phyloP scores from a whole-genome alignment of 306 rosid species.

The Betula pendula region DNA sequence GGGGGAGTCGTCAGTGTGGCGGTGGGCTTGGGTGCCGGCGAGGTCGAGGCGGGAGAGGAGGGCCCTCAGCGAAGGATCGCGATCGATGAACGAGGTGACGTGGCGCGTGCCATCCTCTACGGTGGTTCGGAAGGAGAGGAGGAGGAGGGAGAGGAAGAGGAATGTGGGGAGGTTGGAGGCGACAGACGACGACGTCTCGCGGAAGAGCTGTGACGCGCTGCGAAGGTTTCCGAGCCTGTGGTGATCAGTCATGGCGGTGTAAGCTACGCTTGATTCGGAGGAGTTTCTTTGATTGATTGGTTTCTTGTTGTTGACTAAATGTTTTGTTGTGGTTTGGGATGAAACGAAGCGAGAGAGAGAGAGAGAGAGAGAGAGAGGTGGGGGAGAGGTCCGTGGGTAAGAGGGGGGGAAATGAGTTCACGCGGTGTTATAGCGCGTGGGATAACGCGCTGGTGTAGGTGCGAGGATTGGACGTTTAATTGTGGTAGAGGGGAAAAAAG shows the following conservation, averaged over 20 bases:
- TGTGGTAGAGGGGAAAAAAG: too few species aligned
- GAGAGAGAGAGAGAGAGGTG: not conserved
- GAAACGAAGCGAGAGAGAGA: not conserved
- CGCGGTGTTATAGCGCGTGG: not conserved
- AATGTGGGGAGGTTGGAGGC: conserved; percentile 55
- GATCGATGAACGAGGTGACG: conserved; percentile 80
- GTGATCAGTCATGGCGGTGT: not conserved
- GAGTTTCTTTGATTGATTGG: not conserved
- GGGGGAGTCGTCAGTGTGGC: conserved; percentile 23
- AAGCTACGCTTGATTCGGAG: not conserved
- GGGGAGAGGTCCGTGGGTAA: not conserved
- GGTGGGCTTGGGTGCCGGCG: conserved; percentile 28
- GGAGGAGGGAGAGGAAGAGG: conserved; percentile 73
- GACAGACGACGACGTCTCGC: conserved; percentile 50
- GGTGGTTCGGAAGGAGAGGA: conserved; percentile 70
- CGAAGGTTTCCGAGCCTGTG: conserved; percentile 55
- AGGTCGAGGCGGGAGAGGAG: conserved; percentile 83
- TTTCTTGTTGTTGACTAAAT: not conserved
- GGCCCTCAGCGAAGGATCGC: conserved; percentile 72
- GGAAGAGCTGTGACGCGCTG: conserved; percentile 49
- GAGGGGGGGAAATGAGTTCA: not conserved
- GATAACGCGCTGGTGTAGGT: too few species aligned
- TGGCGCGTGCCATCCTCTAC: conserved; percentile 68
- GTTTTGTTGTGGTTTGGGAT: not conserved
- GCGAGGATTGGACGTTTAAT: too few species aligned